These are phyloP conservation scores for Arthrobotrys musiformis DNA, from an alignment of 2,329 filamentous ascomycete genomes.

Conservation along the genomic window DNA sequence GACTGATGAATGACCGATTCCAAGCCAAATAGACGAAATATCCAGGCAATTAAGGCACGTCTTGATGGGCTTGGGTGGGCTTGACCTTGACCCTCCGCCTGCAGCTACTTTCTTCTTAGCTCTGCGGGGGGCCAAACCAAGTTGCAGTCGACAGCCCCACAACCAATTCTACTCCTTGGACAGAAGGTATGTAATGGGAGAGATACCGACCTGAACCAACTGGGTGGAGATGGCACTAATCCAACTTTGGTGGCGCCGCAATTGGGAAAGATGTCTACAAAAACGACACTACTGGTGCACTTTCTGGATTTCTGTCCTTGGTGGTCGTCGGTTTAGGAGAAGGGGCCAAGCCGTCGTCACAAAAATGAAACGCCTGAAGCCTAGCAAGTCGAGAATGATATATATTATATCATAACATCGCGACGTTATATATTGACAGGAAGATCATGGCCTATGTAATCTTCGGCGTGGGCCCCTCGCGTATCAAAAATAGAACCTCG, in stretches of 20 bases:
- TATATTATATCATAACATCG: constrained; percentile 14
- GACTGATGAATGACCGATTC: constrained; percentile 9
- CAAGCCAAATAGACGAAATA: constrained; percentile 24
- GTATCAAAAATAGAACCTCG: constrained; percentile 53
- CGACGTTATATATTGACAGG: constrained; percentile 38
- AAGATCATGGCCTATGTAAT: constrained; percentile 9
- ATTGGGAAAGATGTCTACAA: constrained; percentile 37
- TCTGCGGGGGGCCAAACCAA: constrained; percentile 15
- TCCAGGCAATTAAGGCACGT: constrained; percentile 21
- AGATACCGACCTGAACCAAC: background rate
- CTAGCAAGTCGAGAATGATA: background rate
- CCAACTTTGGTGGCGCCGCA: constrained; percentile 46
- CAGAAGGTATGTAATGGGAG: background rate
- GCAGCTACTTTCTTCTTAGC: constrained; percentile 19
- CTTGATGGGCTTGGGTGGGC: constrained; percentile 15
- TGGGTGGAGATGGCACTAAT: constrained; percentile 35
- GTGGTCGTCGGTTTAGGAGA: constrained; percentile 8
- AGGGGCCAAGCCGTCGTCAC: constrained; percentile 2
- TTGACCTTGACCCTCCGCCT: constrained; percentile 24
- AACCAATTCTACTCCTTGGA: constrained; percentile 10
- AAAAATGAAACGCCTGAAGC: constrained; percentile 20
- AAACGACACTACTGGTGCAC: background rate
- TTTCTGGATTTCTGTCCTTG: background rate
- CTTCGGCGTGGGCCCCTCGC: constrained; percentile 26
- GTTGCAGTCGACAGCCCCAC: constrained; percentile 13